These are phyloP conservation scores for Flagelloscypha sp. DNA, from an alignment of 768 basidiomycete genomes.

Conservation along the genomic window DNA sequence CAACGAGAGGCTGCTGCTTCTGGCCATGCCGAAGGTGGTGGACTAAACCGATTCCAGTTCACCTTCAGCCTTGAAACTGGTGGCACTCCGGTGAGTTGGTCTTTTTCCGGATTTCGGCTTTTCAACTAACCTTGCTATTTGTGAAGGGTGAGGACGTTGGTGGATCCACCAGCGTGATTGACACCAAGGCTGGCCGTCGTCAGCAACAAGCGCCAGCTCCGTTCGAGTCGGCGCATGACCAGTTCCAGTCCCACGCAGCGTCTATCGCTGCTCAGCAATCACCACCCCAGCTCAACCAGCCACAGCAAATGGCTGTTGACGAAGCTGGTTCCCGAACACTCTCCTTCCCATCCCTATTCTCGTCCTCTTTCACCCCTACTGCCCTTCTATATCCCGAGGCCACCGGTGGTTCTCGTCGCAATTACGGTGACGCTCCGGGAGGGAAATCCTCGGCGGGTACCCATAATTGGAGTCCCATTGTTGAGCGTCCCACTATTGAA, in stretches of 20 bases:
- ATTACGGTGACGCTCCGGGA: conserved; percentile 53
- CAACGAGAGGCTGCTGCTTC: conserved; percentile 59
- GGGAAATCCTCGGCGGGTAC: conserved; percentile 55
- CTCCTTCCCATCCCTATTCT: conserved; percentile 68
- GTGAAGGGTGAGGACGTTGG: too few relatives aligned
- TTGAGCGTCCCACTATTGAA: conserved; percentile 69
- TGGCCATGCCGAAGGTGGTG: conserved; percentile 55
- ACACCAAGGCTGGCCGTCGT: too few relatives aligned
- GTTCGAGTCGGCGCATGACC: too few relatives aligned
- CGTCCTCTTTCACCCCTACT: conserved; percentile 67
- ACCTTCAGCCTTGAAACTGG: conserved; percentile 85
- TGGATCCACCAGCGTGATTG: too few relatives aligned
- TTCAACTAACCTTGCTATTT: too few relatives aligned
- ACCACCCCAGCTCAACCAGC: conserved; percentile 10
- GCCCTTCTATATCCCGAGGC: conserved; percentile 65
- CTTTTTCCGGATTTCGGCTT: too few relatives aligned
- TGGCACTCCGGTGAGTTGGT: too few relatives aligned
- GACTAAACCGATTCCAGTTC: conserved; percentile 84
- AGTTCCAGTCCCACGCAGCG: conserved; percentile 27
- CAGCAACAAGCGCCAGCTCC: too few relatives aligned
- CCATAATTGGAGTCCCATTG: too few relatives aligned
- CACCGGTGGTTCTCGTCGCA: conserved; percentile 58
- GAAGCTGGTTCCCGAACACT: conserved; percentile 31
- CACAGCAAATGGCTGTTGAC: conserved; percentile 15
- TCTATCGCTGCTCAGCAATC: conserved; percentile 25